Evolutionary conservation across 768 basidiomycete species (phyloP).

Genomic region (Grammothele lineata): DNA sequence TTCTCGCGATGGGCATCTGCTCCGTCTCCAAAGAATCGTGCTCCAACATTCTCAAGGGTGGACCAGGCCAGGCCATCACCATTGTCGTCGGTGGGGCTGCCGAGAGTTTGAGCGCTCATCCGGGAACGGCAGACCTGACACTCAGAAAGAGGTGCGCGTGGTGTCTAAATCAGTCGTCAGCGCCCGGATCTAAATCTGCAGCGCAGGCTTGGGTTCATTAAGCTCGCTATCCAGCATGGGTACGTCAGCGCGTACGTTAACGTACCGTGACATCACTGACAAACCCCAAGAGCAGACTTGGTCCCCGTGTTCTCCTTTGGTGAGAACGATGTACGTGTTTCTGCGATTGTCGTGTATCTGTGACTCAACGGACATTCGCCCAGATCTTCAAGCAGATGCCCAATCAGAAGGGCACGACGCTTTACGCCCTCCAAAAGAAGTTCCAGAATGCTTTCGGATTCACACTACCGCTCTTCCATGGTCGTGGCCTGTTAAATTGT

Average conservation of each 20-base stretch:
- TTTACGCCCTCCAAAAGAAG: slow-evolving; percentile 82
- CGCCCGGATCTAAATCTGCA: neutral
- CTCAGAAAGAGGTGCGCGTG: slow-evolving; percentile 62
- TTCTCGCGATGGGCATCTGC: slow-evolving; percentile 84
- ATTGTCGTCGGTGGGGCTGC: slow-evolving; percentile 97
- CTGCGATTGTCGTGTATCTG: no score
- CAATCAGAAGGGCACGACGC: slow-evolving; percentile 86
- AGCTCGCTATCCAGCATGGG: slow-evolving; percentile 88
- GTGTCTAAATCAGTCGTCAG: no score
- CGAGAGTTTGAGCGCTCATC: slow-evolving; percentile 89
- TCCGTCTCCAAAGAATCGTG: slow-evolving; percentile 91
- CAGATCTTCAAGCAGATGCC: slow-evolving; percentile 98
- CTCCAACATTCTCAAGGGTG: slow-evolving; percentile 70
- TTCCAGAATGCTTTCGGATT: slow-evolving; percentile 94
- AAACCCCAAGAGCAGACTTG: slow-evolving; percentile 68
- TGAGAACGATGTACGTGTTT: slow-evolving; percentile 83
- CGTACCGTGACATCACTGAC: no score
- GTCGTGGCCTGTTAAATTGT: slow-evolving; percentile 94
- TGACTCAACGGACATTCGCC: no score
- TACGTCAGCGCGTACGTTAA: slow-evolving; percentile 21
- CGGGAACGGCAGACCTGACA: slow-evolving; percentile 93
- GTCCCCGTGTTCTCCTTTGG: slow-evolving; percentile 99
- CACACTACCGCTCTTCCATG: slow-evolving; percentile 96
- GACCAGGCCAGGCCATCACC: slow-evolving; percentile 59
- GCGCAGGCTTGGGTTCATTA: slow-evolving; percentile 86